Evolutionary conservation across 2,329 filamentous ascomycete genomes (phyloP).

Genomic region (Alternaria hordeiaustralica): DNA sequence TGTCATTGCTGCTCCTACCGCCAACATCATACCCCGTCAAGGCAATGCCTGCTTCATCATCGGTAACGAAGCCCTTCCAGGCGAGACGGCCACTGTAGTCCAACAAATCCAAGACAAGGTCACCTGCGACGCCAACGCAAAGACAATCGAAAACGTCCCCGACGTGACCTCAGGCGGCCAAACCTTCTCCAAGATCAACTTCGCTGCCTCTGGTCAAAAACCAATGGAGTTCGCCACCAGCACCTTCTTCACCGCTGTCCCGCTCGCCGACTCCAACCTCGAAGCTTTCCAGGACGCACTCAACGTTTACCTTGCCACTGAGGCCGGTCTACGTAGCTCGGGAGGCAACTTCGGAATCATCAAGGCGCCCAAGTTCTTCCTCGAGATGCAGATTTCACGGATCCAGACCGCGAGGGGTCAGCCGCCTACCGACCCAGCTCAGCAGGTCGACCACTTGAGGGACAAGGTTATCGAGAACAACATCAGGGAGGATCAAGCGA

Average conservation of each 20-base stretch:
- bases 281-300: constrained; percentile 60
- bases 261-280: constrained; percentile 59
- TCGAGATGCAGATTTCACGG: constrained; percentile 64
- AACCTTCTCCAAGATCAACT: constrained; percentile 64
- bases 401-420: constrained; percentile 67
- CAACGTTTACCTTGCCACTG: constrained; percentile 65
- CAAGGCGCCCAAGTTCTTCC: constrained; percentile 70
- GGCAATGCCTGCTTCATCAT: constrained; percentile 61
- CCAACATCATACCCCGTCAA: constrained; percentile 22
- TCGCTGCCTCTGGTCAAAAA: constrained; percentile 56
- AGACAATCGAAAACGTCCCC: constrained; percentile 61
- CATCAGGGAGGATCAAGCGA: constrained; percentile 55
- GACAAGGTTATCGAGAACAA: constrained; percentile 66
- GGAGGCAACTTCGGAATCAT: constrained; percentile 59
- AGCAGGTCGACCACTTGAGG: constrained; percentile 63
- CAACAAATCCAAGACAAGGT: constrained; percentile 52
- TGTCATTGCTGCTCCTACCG: constrained; percentile 21
- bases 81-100: constrained; percentile 56
- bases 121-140: constrained; percentile 58
- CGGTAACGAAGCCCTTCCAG: constrained; percentile 59
- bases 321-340: constrained; percentile 63
- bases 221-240: constrained; percentile 63
- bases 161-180: constrained; percentile 61
- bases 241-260: constrained; percentile 60
- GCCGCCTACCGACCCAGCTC: constrained; percentile 58